A percentile compares a stretch with the other conserved stretches of the same genome.
Evolutionary conservation across 176 grass and related monocot genomes (phyloP).

Genomic region (Carex kokanica): DNA sequence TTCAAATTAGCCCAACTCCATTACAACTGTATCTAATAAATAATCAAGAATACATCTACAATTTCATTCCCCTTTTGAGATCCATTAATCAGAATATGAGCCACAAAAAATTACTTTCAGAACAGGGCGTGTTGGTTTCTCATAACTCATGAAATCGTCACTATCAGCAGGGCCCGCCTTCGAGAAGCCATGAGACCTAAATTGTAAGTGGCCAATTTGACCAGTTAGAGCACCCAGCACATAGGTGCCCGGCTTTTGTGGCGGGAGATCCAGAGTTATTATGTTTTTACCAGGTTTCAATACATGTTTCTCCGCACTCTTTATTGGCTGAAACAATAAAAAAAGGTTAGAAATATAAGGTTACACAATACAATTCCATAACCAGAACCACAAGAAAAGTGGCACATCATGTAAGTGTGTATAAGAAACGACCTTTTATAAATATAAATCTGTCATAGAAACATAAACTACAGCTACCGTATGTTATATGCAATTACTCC

Average conservation of each 20-base stretch:
- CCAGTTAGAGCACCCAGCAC: conserved; percentile 93
- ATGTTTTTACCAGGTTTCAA: conserved; percentile 84
- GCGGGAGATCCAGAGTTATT: conserved; percentile 72
- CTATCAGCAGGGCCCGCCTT: conserved; percentile 78
- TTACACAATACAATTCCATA: not conserved
- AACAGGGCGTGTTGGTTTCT: conserved; percentile 91
- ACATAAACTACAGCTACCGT: not conserved
- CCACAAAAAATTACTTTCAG: conserved; percentile 68
- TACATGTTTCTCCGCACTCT: conserved; percentile 57
- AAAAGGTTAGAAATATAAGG: not conserved
- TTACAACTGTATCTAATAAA: not conserved
- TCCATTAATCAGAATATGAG: not conserved
- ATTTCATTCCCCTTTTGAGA: not conserved
- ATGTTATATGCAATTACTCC: conserved; percentile 4
- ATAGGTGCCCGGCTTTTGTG: conserved; percentile 96
- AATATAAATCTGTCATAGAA: not conserved
- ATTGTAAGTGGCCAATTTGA: conserved; percentile 92
- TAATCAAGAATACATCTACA: not conserved
- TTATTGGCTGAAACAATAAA: conserved; percentile 59
- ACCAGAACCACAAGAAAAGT: not conserved
- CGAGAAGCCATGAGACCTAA: conserved; percentile 96
- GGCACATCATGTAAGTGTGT: not conserved
- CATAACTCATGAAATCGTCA: conserved; percentile 98
- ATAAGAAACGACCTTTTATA: not conserved
- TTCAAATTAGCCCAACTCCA: not conserved